Conservation (phyloP, 2,329 filamentous ascomycete genomes). For the Aspergillus ustus region DNA sequence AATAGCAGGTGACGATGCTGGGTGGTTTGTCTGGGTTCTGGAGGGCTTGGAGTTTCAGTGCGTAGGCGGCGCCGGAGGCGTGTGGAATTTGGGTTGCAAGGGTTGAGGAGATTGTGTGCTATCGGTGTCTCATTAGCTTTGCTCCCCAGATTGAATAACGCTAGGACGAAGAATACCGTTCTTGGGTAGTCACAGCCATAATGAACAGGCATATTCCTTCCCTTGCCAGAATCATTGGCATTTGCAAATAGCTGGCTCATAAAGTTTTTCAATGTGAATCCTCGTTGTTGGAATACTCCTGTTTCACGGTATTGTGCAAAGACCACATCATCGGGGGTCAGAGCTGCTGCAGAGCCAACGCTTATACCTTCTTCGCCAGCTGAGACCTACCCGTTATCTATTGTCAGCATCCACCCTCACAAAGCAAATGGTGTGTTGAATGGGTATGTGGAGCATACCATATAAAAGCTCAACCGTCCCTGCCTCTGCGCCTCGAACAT, state of each 20-base stretch:
- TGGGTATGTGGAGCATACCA: slow-evolving; percentile 60
- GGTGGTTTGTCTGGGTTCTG: slow-evolving; percentile 71
- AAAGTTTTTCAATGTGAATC: slow-evolving; percentile 84
- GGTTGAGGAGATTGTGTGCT: slow-evolving; percentile 86
- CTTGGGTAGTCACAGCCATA: slow-evolving; percentile 85
- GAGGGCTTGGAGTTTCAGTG: slow-evolving; percentile 77
- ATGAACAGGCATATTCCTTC: slow-evolving; percentile 96
- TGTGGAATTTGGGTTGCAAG: slow-evolving; percentile 89
- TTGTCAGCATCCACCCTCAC: background rate
- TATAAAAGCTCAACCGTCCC: slow-evolving; percentile 93
- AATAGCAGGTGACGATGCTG: slow-evolving; percentile 79
- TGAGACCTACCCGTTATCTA: slow-evolving; percentile 58
- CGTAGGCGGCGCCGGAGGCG: slow-evolving; percentile 84
- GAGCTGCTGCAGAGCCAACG: slow-evolving; percentile 82
- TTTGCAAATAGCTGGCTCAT: slow-evolving; percentile 97
- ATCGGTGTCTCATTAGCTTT: slow-evolving; percentile 52
- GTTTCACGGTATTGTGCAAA: slow-evolving; percentile 96
- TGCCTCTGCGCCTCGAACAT: slow-evolving; percentile 99
- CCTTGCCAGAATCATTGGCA: slow-evolving; percentile 74
- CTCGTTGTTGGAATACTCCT: slow-evolving; percentile 86
- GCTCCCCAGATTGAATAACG: background rate
- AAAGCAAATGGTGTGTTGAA: background rate
- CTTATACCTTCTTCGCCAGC: slow-evolving; percentile 94
- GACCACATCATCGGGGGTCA: slow-evolving; percentile 83
- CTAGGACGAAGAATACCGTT: slow-evolving; percentile 62